Conservation (phyloP, 768 basidiomycete species). For the Candolleomyces aberdarensis region DNA sequence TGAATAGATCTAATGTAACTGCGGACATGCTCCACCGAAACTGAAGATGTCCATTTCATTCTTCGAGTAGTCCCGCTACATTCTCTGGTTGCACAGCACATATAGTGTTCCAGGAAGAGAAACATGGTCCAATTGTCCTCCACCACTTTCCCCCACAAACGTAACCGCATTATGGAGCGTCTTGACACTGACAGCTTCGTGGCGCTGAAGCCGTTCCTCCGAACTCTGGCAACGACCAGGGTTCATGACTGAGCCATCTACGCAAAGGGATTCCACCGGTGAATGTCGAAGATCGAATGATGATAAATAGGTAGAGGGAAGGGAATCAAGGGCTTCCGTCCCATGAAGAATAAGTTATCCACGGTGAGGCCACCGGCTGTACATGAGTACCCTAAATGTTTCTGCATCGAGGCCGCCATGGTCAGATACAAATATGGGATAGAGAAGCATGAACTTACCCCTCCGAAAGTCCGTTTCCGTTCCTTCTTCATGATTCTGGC, state of each 20-base stretch:
- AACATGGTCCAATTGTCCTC: neutral
- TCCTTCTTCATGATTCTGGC: slow-evolving; percentile 39
- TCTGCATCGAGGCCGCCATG: neutral
- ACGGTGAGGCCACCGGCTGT: neutral
- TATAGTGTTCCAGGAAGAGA: neutral
- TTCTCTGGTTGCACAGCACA: neutral
- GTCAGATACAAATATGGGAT: neutral
- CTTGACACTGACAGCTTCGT: neutral
- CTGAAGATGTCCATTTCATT: neutral
- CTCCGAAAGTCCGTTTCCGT: slow-evolving; percentile 4
- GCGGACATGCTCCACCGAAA: neutral
- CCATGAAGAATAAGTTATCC: neutral
- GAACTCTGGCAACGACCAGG: too few species aligned
- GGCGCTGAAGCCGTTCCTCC: too few species aligned
- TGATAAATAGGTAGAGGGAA: neutral
- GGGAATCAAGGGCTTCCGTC: neutral
- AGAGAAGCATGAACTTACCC: neutral
- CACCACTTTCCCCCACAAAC: neutral
- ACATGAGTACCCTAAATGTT: neutral
- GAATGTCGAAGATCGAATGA: slow-evolving; percentile 2
- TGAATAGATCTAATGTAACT: neutral
- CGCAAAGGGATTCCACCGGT: neutral
- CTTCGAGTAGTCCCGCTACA: neutral
- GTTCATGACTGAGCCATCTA: too few species aligned
- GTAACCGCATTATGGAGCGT: neutral